Evolutionary conservation across 2,329 filamentous ascomycete species (phyloP).

Genomic region (Trichoderma cornu-damae): DNA sequence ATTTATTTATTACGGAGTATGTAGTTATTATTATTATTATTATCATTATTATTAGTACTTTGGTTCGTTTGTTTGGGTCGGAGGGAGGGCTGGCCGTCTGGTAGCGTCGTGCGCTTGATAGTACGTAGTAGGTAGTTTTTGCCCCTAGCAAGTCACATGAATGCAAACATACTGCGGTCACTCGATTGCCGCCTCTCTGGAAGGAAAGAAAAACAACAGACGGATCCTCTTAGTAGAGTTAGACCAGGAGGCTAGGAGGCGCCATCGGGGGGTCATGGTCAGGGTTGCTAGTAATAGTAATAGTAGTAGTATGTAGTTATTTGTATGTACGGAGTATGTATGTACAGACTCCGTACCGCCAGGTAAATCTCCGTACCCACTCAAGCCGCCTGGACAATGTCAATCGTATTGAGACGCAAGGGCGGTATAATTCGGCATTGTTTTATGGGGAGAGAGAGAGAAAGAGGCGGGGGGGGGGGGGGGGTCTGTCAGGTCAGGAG

Average conservation of each 20-base stretch:
- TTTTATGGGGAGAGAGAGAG: background rate
- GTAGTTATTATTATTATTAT: no score
- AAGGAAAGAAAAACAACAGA: background rate
- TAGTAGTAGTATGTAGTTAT: background rate
- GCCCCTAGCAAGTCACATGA: conserved; percentile 14
- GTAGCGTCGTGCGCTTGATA: conserved; percentile 11
- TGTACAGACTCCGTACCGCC: no score
- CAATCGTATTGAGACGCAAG: background rate
- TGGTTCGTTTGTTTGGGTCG: no score
- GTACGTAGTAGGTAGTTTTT: no score
- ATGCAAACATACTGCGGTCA: conserved; percentile 3
- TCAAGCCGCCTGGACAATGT: background rate
- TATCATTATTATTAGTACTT: no score
- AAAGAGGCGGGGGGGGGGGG: background rate
- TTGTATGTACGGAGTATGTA: no score
- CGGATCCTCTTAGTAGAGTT: conserved; percentile 12
- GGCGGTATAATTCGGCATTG: conserved; percentile 10
- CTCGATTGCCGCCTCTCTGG: conserved; percentile 7
- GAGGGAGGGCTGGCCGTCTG: background rate
- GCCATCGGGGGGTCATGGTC: background rate
- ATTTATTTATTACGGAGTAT: no score
- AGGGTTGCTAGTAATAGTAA: conserved; percentile 3
- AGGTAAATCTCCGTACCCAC: conserved; percentile 16
- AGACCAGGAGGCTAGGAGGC: conserved; percentile 6
- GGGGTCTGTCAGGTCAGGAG: background rate